A percentile compares a stretch with the other conserved stretches of the same genome.
Evolutionary conservation across 805 yeast genomes (phyloP).

Genomic region (Suhomyces sp.): DNA sequence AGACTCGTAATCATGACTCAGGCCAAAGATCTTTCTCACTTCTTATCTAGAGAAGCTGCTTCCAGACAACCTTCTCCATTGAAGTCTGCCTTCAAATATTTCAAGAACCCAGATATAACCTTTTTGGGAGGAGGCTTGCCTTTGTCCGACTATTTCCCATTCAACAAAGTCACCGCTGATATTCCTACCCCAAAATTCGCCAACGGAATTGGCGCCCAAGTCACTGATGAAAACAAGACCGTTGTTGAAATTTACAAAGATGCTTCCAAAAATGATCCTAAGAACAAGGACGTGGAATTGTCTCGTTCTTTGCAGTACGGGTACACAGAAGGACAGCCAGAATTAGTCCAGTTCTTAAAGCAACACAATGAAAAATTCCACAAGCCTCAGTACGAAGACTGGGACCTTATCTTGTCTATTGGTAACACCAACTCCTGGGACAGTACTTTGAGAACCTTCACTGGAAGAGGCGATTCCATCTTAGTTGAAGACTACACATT

Average conservation of each 20-base stretch:
- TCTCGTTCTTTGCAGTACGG: conserved; percentile 93
- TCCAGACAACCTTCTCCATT: conserved; percentile 75
- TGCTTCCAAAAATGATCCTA: conserved; percentile 17
- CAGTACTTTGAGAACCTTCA: conserved; percentile 71
- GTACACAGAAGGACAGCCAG: conserved; percentile 74
- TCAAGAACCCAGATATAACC: conserved; percentile 67
- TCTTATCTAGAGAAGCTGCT: conserved; percentile 73
- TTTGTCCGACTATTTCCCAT: conserved; percentile 86
- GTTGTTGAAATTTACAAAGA: conserved; percentile 42
- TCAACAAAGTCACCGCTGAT: conserved; percentile 67
- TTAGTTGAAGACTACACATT: conserved; percentile 80
- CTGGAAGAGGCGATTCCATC: conserved; percentile 76
- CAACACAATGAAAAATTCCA: conserved; percentile 67
- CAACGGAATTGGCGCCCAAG: conserved; percentile 71
- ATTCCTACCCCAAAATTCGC: conserved; percentile 79
- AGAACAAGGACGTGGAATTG: conserved; percentile 59
- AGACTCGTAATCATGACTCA: conserved; percentile 15
- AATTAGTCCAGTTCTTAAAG: conserved; percentile 60
- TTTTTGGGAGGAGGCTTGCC: conserved; percentile 97
- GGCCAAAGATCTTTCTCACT: conserved; percentile 71
- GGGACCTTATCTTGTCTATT: conserved; percentile 68
- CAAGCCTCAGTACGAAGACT: conserved; percentile 48
- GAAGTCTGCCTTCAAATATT: conserved; percentile 81
- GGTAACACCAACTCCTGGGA: conserved; percentile 96
- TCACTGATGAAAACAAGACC: conserved; percentile 40